A percentile compares a stretch with the other conserved stretches of the same genome.
phyloP scores from a whole-genome alignment of 345 rosid genomes.

The Euphorbia pulcherrima region DNA sequence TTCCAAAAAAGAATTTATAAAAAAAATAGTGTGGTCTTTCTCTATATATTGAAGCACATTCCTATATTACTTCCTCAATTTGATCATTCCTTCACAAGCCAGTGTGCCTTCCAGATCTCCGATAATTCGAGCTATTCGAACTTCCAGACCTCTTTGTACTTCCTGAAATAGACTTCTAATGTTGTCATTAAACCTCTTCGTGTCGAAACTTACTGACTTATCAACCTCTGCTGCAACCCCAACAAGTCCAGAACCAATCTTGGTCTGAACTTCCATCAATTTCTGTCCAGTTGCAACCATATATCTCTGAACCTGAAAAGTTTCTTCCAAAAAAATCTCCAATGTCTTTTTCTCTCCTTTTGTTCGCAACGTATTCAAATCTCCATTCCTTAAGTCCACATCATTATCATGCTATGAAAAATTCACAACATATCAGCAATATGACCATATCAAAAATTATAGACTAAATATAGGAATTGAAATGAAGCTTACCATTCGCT shows the following conservation, averaged over 20 bases:
- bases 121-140: slow-evolving; percentile 74
- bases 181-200: slow-evolving; percentile 59
- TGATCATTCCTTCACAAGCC: slow-evolving; percentile 81
- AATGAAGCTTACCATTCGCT: slow-evolving; percentile 61
- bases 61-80: slow-evolving; percentile 35
- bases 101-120: slow-evolving; percentile 88
- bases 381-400: slow-evolving; percentile 28
- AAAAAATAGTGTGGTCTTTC: neutral
- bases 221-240: slow-evolving; percentile 46
- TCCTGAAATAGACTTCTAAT: slow-evolving; percentile 62
- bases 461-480: too few species aligned
- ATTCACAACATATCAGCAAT: slow-evolving; percentile 2
- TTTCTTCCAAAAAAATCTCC: slow-evolving; percentile 77
- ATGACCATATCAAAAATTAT: too few species aligned
- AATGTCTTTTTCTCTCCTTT: slow-evolving; percentile 48
- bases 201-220: slow-evolving; percentile 49
- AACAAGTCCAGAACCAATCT: slow-evolving; percentile 50
- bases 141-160: slow-evolving; percentile 87
- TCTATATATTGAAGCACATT: neutral
- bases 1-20: neutral
- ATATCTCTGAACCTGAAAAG: slow-evolving; percentile 81
- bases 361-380: slow-evolving; percentile 21
- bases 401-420: slow-evolving; percentile 54
- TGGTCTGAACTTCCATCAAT: slow-evolving; percentile 65
- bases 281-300: slow-evolving; percentile 87